These are phyloP conservation scores for Malassezia arunalokei DNA, from an alignment of 1,284 basidiomycete genomes.

Conservation along the genomic window DNA sequence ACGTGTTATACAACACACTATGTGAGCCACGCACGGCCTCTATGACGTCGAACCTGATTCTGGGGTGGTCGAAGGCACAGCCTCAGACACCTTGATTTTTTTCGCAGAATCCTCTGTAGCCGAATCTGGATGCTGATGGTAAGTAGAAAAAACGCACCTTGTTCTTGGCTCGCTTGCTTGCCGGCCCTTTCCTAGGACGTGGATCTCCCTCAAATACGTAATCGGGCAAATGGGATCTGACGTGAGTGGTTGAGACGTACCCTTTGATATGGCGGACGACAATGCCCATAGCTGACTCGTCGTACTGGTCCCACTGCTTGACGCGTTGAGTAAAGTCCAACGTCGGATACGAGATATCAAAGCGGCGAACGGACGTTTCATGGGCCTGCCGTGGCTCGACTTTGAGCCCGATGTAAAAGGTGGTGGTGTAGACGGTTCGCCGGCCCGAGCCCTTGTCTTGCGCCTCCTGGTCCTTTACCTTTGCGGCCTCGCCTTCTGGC, in stretches of 20 bases:
- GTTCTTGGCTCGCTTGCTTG: constrained; percentile 59
- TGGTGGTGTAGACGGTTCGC: constrained; percentile 74
- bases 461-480: constrained; percentile 23
- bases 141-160: not conserved
- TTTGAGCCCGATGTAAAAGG: constrained; percentile 88
- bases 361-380: constrained; percentile 51
- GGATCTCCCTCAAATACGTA: constrained; percentile 67
- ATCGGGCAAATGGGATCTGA: constrained; percentile 62
- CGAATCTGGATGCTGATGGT: too few species aligned
- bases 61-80: too few species aligned
- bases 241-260: constrained; percentile 48
- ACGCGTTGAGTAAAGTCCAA: constrained; percentile 90
- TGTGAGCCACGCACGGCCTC: too few species aligned
- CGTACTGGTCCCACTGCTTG: constrained; percentile 90
- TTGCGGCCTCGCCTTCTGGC: constrained; percentile 23
- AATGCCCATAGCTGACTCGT: constrained; percentile 84
- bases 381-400: constrained; percentile 70
- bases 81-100: too few species aligned
- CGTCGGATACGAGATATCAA: constrained; percentile 95
- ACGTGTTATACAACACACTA: too few species aligned
- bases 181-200: constrained; percentile 57
- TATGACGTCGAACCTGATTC: too few species aligned
- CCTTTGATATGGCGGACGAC: constrained; percentile 84
- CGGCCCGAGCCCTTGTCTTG: constrained; percentile 48
- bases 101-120: too few species aligned